phyloP scores from a whole-genome alignment of 495 filamentous ascomycete genomes.

The Tuber microsphaerosporum region DNA sequence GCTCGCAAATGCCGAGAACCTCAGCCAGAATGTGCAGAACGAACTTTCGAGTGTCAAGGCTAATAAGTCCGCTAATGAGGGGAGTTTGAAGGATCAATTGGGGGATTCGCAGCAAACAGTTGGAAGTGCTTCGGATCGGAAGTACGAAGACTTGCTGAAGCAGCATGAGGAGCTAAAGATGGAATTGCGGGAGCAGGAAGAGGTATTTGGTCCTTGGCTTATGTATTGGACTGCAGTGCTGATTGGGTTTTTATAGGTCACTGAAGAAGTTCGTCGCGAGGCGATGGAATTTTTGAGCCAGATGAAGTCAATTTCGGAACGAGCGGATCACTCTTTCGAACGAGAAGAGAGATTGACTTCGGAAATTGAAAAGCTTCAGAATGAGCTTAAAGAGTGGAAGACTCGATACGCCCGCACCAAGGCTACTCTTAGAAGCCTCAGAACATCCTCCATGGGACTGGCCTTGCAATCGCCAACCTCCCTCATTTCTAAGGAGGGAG shows the following conservation, averaged over 20 bases:
- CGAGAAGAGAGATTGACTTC: conserved; percentile 68
- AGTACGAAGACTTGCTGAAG: conserved; percentile 39
- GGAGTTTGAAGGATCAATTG: conserved; percentile 58
- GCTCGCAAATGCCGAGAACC: conserved; percentile 65
- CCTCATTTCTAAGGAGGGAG: conserved; percentile 59
- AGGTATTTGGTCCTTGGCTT: conserved; percentile 23
- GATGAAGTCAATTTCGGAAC: conserved; percentile 77
- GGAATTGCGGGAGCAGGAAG: conserved; percentile 64
- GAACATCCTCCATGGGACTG: conserved; percentile 69
- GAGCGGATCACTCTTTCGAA: conserved; percentile 69
- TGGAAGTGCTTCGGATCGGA: conserved; percentile 40
- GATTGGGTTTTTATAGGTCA: conserved; percentile 51
- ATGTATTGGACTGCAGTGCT: background rate
- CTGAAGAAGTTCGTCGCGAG: conserved; percentile 78
- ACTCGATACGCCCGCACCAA: conserved; percentile 78
- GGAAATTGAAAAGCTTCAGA: conserved; percentile 66
- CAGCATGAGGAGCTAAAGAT: conserved; percentile 66
- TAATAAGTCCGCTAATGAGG: conserved; percentile 59
- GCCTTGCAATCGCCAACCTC: conserved; percentile 57
- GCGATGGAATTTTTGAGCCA: conserved; percentile 77
- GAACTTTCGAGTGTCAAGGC: conserved; percentile 67
- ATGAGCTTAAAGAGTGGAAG: conserved; percentile 81
- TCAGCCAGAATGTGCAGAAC: conserved; percentile 66
- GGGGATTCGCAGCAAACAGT: conserved; percentile 47
- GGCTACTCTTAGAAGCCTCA: conserved; percentile 72